Percentiles rank a stretch among this genome's conserved stretches.
phyloP scores from a whole-genome alignment of 2,329 filamentous ascomycete species.

The Botrytis hyacinthi region DNA sequence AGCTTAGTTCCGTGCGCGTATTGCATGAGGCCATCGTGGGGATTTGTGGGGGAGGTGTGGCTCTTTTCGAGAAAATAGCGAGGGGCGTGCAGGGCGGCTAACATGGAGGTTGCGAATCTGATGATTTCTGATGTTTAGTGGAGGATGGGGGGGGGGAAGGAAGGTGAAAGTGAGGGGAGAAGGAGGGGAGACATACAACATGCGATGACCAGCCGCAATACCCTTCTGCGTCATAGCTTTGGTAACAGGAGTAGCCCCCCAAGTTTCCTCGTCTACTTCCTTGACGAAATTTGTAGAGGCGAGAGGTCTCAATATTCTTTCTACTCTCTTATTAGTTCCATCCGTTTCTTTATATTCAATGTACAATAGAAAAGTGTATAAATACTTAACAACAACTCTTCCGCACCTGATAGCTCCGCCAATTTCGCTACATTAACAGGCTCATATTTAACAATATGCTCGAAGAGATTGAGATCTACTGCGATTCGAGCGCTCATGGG shows the following conservation, averaged over 20 bases:
- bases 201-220: neutral
- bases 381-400: conserved; percentile 1
- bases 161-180: neutral
- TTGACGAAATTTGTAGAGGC: neutral
- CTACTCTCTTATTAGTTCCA: neutral
- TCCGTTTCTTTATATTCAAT: neutral
- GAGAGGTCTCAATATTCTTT: neutral
- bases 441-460: neutral
- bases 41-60: neutral
- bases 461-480: neutral
- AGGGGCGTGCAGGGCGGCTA: neutral
- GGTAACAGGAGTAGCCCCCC: neutral
- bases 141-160: neutral
- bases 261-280: neutral
- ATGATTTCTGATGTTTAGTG: neutral
- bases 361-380: neutral
- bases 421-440: neutral
- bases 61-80: neutral
- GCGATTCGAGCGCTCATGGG: neutral
- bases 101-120: neutral
- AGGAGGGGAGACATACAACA: neutral
- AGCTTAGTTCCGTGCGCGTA: neutral
- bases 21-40: neutral
- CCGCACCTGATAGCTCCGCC: neutral
- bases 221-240: neutral